A percentile compares a stretch with the other conserved stretches of the same genome.
Conservation (phyloP, 305 asterid genomes). For the Fraxinus velutina region DNA sequence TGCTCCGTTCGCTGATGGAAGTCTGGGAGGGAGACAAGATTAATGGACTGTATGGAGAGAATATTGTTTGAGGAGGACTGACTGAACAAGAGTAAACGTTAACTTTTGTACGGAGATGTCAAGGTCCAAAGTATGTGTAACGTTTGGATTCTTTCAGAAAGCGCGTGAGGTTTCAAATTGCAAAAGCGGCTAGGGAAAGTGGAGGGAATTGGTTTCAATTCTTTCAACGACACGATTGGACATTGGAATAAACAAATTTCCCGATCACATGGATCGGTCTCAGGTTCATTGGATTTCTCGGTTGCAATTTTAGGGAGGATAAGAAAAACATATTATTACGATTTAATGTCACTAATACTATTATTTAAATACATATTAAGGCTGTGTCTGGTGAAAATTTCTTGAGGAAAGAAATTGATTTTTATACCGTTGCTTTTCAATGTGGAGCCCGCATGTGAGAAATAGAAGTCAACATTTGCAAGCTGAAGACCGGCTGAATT, state of each 20-base stretch:
- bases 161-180: background rate
- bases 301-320: background rate
- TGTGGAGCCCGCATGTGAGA: too few species aligned
- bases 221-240: background rate
- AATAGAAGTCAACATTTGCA: too few species aligned
- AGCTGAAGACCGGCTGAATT: too few species aligned
- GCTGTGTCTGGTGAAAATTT: too few species aligned
- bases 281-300: background rate
- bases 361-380: too few species aligned
- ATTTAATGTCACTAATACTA: too few species aligned
- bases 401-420: too few species aligned
- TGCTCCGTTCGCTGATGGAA: background rate
- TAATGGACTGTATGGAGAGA: background rate
- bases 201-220: background rate
- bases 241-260: background rate
- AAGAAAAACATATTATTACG: too few species aligned
- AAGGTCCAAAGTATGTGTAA: slow-evolving; percentile 7
- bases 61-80: background rate
- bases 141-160: slow-evolving; percentile 37
- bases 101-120: background rate
- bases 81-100: background rate
- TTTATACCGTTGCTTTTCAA: too few species aligned
- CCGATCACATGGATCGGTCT: background rate
- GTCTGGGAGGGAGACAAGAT: background rate
- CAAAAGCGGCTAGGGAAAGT: background rate